A percentile compares a stretch with the other conserved stretches of the same genome.
phyloP scores from a whole-genome alignment of 371 early-diverging fungal genomes.

The Apophysomyces trapeziformis region DNA sequence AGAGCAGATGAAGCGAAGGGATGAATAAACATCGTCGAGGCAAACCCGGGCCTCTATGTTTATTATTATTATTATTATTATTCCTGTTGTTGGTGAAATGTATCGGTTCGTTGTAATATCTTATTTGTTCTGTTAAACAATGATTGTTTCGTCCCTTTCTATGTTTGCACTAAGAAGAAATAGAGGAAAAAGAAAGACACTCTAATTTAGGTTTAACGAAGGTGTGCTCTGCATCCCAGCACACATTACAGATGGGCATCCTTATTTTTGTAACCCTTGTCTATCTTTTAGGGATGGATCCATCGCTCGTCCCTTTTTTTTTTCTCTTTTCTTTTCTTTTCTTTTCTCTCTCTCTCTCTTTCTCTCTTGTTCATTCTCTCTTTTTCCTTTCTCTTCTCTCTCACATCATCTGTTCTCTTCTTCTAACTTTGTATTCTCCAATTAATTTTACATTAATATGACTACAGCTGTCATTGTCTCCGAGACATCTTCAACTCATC shows the following conservation, averaged over 20 bases:
- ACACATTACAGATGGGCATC: constrained; percentile 3
- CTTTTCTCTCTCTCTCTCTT: not conserved
- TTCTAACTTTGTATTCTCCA: no score
- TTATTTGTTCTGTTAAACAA: no score
- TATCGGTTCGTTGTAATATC: no score
- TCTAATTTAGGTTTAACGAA: constrained; percentile 2
- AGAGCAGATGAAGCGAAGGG: not conserved
- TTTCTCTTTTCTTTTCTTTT: not conserved
- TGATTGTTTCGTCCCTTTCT: no score
- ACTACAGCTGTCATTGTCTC: not conserved
- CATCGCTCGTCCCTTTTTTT: not conserved
- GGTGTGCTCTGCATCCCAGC: constrained; percentile 8
- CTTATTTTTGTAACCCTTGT: constrained; percentile 7
- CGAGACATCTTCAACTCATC: not conserved
- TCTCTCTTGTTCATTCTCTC: not conserved
- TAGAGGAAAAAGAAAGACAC: no score
- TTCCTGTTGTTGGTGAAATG: no score
- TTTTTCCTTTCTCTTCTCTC: no score
- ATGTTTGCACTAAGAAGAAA: no score
- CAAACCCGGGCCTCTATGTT: no score
- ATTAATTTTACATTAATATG: not conserved
- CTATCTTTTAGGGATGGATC: constrained; percentile 6
- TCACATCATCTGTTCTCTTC: no score
- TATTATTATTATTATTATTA: no score
- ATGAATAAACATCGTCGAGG: not conserved